Percentiles rank a stretch among this genome's conserved stretches.
These are phyloP conservation scores for Lactarius sp. DNA, from an alignment of 768 basidiomycete species.

Conservation along the genomic window DNA sequence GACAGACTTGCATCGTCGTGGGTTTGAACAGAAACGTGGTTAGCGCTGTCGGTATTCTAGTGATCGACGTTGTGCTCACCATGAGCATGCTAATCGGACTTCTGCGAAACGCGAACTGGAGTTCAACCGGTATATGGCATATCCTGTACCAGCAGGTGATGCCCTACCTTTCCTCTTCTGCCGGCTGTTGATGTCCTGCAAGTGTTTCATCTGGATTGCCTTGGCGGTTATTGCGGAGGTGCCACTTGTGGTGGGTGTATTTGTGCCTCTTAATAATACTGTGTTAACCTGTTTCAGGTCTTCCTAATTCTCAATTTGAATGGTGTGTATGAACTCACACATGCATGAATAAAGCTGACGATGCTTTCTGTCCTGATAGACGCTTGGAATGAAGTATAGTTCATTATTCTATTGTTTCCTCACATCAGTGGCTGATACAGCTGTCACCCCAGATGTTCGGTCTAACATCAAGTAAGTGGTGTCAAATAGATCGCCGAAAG, in stretches of 20 bases:
- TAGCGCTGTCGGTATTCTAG: background rate
- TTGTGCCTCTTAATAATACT: background rate
- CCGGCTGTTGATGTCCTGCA: background rate
- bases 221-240: background rate
- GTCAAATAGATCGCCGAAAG: too few species aligned
- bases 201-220: slow-evolving; percentile 10
- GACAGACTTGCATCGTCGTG: background rate
- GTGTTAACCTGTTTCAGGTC: too few species aligned
- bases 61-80: background rate
- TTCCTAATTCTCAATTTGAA: too few species aligned
- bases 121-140: background rate
- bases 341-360: too few species aligned
- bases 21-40: background rate
- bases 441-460: too few species aligned
- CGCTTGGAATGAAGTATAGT: too few species aligned
- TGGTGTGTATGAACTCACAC: too few species aligned
- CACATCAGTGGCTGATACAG: too few species aligned
- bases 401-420: too few species aligned
- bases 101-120: background rate
- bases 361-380: too few species aligned
- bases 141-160: slow-evolving; percentile 8
- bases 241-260: background rate
- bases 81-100: background rate
- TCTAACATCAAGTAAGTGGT: too few species aligned
- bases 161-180: background rate